Percentiles rank a stretch among this genome's conserved stretches.
Evolutionary conservation across 1,284 basidiomycete genomes (phyloP).

Genomic region (Ganoderma resinaceum): DNA sequence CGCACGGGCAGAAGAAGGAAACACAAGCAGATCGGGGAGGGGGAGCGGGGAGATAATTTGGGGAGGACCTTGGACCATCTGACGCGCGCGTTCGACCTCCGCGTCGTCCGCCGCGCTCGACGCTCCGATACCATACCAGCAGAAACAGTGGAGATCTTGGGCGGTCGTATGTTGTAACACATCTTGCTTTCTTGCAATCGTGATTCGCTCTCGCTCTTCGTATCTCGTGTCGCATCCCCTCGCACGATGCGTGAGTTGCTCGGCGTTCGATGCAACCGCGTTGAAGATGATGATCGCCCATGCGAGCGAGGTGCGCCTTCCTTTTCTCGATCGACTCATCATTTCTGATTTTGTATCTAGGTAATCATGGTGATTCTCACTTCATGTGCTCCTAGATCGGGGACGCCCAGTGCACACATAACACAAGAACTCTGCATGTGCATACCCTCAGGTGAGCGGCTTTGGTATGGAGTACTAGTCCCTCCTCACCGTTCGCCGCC

Average conservation of each 20-base stretch:
- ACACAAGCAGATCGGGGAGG: background rate
- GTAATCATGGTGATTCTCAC: no score
- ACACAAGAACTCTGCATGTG: no score
- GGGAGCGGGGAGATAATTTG: background rate
- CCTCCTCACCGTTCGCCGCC: no score
- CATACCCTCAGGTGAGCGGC: no score
- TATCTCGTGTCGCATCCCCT: background rate
- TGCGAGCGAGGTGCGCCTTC: background rate
- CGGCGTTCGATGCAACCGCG: no score
- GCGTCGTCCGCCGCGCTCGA: background rate
- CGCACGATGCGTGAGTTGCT: no score
- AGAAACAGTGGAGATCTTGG: slow-evolving; percentile 1
- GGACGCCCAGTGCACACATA: no score
- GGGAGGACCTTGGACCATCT: background rate
- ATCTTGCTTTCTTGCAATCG: slow-evolving; percentile 11
- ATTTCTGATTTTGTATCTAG: no score
- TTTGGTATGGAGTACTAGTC: no score
- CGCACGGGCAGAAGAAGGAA: background rate
- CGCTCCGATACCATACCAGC: background rate
- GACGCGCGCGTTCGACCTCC: background rate
- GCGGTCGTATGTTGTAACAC: slow-evolving; percentile 14
- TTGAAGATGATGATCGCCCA: background rate
- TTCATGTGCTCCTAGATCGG: no score
- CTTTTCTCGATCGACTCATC: background rate
- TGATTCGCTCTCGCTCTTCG: background rate